Base-by-base conservation (phyloP, 78 protist genomes). In the Isochrysis galbana region DNA sequence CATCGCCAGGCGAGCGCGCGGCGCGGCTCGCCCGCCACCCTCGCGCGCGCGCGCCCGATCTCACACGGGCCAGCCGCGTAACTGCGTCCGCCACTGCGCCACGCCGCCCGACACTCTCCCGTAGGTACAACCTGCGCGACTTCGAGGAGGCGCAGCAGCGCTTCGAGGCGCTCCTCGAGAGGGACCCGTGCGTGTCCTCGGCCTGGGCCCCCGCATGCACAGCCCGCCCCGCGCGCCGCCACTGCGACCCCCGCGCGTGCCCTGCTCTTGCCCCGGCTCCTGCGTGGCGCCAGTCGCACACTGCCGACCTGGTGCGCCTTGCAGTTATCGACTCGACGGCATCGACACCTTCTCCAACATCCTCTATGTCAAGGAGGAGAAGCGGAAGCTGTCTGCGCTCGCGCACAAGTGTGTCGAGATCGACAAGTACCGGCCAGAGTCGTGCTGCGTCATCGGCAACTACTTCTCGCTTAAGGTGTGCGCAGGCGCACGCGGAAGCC, bases 391-490 rank as follows among this genome's bases (percentile, higher is more conserved):
- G 29, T 51, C 83, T 38, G 87, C 46, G 74, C 70, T 92, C 45
- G 94, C 94, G 11, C 94, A 92, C 84, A 67, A 23, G 32, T 90
- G 90, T 61, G 34, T 86, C 41, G 0, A 2, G 72, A 14, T 41
- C 72, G 74, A 72, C 19, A 95, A 91, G 34, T 98, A 96, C 95
- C 90, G 98, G 26, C 98, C 99, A 11, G 99, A 97, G 89, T 95
- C 99, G 10, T 96, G 98, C 95, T 96, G 98, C 91, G 92, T 98
- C 41, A 54, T 98, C 78, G 97, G 99, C 26, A 98, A 98, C 90
- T 98, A 96, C 93, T 97, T 96, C 90, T 90, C 97, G 46, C 74
- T 96, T 36, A 90, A 78, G 80, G n/a, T n/a, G n/a, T n/a, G n/a
- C n/a, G n/a, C n/a, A n/a, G n/a, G n/a, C n/a, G n/a, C n/a, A n/a